Evolutionary conservation across 177 flowering plant genomes (phyloP), one percentile per base, ranked within the genome.

Genomic region (Tripterygium wilfordii): DNA sequence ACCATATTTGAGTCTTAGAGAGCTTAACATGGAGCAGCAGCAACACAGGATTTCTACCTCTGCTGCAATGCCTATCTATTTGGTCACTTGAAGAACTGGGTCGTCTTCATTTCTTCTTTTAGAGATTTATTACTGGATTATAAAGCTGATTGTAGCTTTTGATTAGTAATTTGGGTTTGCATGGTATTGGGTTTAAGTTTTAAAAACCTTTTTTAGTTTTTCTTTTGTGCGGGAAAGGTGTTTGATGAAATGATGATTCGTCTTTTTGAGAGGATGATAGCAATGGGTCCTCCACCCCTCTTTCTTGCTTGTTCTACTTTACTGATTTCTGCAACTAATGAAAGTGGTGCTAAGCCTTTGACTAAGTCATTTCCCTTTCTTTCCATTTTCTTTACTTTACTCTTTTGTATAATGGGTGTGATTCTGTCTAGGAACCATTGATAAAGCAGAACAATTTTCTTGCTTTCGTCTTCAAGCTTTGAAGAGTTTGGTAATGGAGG

Each of bases 1-100:
- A 6, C 94, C 88, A 1, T 90, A 87, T 58, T 45, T 82, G 45
- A 82, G 80, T 46, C 79, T 90, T 21, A 76, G 82, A 64, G 96
- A 82, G 53, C 74, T 85, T 31, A 84, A 71, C 53, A 36, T 71
- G 73, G 82, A 76, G 43, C 67, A 45, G 44, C 63, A 58, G 44
- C 60, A 64, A 5, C 74, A 54, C 40, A 62, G 82, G 70, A 56
- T 76, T 35, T 76, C 89, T 1, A 65, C 79, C 16, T 69, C 45
- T 14, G 14, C 33, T 12, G 53, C 86, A 25, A 56, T 68, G 77
- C 92, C 95, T 45, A 78, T 89, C 19, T 89, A 85, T 55, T 64
- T 81, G 63, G 97, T 89, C 56, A 89, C 92, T 30, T 89, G 46
- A 61, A 6, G 10, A 44, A 40, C 3, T 15, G 5, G 8, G 23